phyloP scores from a whole-genome alignment of 176 grass and related monocot genomes.

The Aegilops sharonensis region DNA sequence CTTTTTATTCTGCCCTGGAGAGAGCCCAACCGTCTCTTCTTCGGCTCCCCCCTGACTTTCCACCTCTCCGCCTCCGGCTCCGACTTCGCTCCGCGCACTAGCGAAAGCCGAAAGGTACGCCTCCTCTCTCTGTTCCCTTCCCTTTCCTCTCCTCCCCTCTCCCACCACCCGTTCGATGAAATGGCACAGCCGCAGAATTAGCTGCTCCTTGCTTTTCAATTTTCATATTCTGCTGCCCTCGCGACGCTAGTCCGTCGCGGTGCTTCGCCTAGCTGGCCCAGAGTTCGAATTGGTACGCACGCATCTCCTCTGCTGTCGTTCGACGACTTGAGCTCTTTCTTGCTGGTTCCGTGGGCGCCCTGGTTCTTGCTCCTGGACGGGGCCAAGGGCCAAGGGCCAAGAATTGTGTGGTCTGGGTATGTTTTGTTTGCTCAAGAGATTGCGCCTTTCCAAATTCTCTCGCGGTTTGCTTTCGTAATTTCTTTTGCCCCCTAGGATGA shows the following conservation, averaged over 20 bases:
- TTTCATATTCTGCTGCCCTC: too few species aligned
- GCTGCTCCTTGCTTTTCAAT: neutral
- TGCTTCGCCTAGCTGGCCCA: neutral
- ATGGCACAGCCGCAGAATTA: neutral
- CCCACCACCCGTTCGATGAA: conserved; percentile 32
- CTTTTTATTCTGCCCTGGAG: conserved; percentile 18
- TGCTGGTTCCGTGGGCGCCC: neutral
- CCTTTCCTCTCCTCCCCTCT: neutral
- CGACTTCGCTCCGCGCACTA: neutral
- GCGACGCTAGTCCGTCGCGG: neutral
- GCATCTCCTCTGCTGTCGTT: neutral
- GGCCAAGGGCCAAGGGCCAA: neutral
- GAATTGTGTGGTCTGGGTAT: neutral
- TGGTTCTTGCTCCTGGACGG: neutral
- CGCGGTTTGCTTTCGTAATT: neutral
- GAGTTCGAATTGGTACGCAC: neutral
- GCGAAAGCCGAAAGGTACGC: conserved; percentile 22
- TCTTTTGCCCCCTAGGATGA: too few species aligned
- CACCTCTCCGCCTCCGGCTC: neutral
- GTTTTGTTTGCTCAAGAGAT: neutral
- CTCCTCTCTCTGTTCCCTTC: neutral
- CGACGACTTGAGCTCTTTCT: neutral
- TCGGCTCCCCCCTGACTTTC: neutral
- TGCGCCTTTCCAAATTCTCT: neutral
- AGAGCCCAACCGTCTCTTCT: conserved; percentile 16